Base-by-base conservation (phyloP, 345 rosid genomes). In the Passiflora organensis region DNA sequence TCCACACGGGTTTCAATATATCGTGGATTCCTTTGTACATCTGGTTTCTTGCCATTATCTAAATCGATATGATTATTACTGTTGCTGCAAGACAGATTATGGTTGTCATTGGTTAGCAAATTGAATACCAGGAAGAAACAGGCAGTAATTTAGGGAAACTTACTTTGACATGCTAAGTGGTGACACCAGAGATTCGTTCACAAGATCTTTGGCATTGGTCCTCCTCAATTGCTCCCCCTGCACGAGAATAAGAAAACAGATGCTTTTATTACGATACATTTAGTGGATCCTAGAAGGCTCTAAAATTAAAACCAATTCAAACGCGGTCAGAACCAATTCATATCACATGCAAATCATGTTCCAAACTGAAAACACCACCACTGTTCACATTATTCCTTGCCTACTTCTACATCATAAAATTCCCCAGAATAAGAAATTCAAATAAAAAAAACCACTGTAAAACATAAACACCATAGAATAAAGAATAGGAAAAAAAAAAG, bases 161-260 rank as follows among this genome's bases (percentile, higher is more conserved):
- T 57, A 93, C 96, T 68, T 77, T 23, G 57, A 55, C 62, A 74
- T 53, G 38, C 66, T 76, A 39, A 62, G 66, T 50, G 75, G 64
- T 25, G 78, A 70, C 21, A 62, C 72, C 32, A 73, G 61, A 42
- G 95, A 73, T 53, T 72, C 85, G 68, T 75, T 74, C 15, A 61
- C 70, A 62, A 78, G 74, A 74, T 89, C 97, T 24, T 49, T 53
- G 12, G 54, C 65, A 60, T 76, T 68, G 21, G 56, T 59, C 65
- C 78, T 78, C 67, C 74, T 83, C 74, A 89, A 45, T 75, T 89
- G 99, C 71, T 93, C 99, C 59, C 85, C 96, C 94, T 85, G 71
- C 50, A 75, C 53, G 66, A 14, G 18, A 32, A 53, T 10, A 13
- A 16, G 11, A 52, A 60, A 34, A 16, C 11, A 19, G 13, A 14